Evolutionary conservation across 441 rosid species (phyloP).

Genomic region (Populus hybrid): DNA sequence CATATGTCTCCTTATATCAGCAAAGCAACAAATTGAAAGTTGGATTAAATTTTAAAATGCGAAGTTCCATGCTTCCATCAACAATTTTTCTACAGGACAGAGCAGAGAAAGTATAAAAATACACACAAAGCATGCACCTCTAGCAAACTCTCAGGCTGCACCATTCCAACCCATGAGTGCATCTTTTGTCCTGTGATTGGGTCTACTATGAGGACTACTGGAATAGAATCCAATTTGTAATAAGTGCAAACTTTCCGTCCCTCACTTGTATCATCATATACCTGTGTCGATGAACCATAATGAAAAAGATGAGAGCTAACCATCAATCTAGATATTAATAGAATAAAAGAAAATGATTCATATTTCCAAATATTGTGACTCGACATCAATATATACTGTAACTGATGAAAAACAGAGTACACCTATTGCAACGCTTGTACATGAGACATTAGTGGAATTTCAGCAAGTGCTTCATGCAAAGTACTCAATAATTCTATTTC

Average conservation of each 20-base stretch:
- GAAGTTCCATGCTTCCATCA: not conserved
- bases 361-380: not conserved
- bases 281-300: conserved; percentile 37
- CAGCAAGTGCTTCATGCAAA: not conserved
- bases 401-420: not conserved
- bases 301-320: not conserved
- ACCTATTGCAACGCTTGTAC: not conserved
- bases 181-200: conserved; percentile 96
- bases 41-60: not conserved
- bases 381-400: not conserved
- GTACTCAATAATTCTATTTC: not conserved
- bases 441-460: not conserved
- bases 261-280: conserved; percentile 82
- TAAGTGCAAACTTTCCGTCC: conserved; percentile 94
- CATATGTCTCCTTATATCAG: conserved; percentile 15
- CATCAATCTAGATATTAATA: not conserved
- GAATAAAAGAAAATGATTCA: not conserved
- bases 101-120: not conserved
- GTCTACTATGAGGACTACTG: conserved; percentile 87
- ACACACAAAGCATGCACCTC: conserved; percentile 45
- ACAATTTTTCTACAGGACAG: not conserved
- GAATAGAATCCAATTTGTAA: conserved; percentile 76
- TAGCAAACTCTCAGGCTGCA: conserved; percentile 80
- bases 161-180: conserved; percentile 89
- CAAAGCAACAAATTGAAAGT: not conserved